phyloP scores from a whole-genome alignment of 352 stramenopile genomes.

The Elongisporangium undulatum region DNA sequence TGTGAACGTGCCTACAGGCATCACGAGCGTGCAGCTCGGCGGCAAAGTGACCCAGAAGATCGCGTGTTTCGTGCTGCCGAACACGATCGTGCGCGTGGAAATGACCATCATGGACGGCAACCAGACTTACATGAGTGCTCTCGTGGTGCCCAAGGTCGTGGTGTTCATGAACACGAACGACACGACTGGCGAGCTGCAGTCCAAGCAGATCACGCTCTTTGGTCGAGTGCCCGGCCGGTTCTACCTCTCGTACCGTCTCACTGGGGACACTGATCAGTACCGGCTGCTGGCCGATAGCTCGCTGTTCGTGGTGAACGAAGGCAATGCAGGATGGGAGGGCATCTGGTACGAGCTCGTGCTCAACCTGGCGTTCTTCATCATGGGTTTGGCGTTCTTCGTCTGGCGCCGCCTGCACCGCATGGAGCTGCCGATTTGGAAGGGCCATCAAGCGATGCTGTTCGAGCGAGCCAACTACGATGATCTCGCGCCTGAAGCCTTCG shows the following conservation, averaged over 20 bases:
- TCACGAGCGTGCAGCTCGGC: slow-evolving; percentile 41
- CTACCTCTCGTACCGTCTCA: slow-evolving; percentile 52
- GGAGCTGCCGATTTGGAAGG: slow-evolving; percentile 59
- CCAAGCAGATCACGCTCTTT: slow-evolving; percentile 37
- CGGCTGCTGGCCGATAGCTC: slow-evolving; percentile 40
- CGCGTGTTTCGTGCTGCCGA: slow-evolving; percentile 32
- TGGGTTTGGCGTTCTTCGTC: slow-evolving; percentile 52
- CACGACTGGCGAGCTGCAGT: slow-evolving; percentile 13
- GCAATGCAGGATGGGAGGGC: slow-evolving; percentile 52
- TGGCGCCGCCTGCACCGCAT: slow-evolving; percentile 52
- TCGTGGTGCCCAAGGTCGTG: slow-evolving; percentile 32
- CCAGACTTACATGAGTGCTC: slow-evolving; percentile 16
- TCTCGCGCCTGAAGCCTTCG: slow-evolving; percentile 30
- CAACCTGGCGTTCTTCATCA: slow-evolving; percentile 55
- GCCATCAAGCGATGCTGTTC: slow-evolving; percentile 55
- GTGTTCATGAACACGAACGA: slow-evolving; percentile 27
- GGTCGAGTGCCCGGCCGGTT: slow-evolving; percentile 35
- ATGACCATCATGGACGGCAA: slow-evolving; percentile 40
- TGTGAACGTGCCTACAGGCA: slow-evolving; percentile 48
- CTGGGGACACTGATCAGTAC: slow-evolving; percentile 31
- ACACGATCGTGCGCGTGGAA: slow-evolving; percentile 36
- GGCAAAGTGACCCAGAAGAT: slow-evolving; percentile 33
- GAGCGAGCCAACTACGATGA: slow-evolving; percentile 72
- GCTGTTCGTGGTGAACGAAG: slow-evolving; percentile 45
- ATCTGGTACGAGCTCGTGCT: slow-evolving; percentile 63